These are phyloP conservation scores for Cochlearia excelsa DNA, from an alignment of 345 rosid genomes.

Conservation along the genomic window DNA sequence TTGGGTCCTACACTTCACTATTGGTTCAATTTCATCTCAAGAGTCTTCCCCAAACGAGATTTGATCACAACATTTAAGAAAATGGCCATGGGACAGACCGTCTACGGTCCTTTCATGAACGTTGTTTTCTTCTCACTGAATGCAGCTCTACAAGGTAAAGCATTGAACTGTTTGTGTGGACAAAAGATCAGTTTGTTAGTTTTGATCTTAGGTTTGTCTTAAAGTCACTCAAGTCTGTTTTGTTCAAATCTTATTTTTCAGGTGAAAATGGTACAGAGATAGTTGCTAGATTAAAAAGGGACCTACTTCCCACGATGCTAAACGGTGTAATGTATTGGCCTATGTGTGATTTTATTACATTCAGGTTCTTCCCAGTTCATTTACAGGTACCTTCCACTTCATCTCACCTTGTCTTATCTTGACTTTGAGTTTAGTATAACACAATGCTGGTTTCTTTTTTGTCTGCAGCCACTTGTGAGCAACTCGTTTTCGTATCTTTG, in stretches of 20 bases:
- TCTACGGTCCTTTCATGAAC: conserved; percentile 83
- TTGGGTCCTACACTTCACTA: conserved; percentile 81
- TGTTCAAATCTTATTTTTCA: conserved; percentile 25
- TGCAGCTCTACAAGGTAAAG: conserved; percentile 72
- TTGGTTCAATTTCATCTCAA: conserved; percentile 83
- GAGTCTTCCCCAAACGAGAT: conserved; percentile 69
- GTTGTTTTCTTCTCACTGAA: conserved; percentile 70
- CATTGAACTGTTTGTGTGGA: background rate
- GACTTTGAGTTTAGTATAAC: background rate
- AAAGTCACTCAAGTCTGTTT: background rate
- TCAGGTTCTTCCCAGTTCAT: conserved; percentile 75
- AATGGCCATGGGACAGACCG: conserved; percentile 73
- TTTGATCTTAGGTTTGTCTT: background rate
- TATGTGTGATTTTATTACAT: conserved; percentile 83
- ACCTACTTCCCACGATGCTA: conserved; percentile 68
- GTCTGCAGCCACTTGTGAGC: conserved; percentile 75
- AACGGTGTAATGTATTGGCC: conserved; percentile 93
- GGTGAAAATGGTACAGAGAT: conserved; percentile 74
- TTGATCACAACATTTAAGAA: conserved; percentile 74
- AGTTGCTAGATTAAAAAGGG: conserved; percentile 73
- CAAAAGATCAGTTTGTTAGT: background rate
- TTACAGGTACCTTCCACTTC: conserved; percentile 55
- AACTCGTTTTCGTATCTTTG: conserved; percentile 88
- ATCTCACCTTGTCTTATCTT: background rate
- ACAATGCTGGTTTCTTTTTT: conserved; percentile 2